Evolutionary conservation across 2,329 filamentous ascomycete genomes (phyloP), one percentile per base, ranked within the genome.

Genomic region (Talaromyces sp.): DNA sequence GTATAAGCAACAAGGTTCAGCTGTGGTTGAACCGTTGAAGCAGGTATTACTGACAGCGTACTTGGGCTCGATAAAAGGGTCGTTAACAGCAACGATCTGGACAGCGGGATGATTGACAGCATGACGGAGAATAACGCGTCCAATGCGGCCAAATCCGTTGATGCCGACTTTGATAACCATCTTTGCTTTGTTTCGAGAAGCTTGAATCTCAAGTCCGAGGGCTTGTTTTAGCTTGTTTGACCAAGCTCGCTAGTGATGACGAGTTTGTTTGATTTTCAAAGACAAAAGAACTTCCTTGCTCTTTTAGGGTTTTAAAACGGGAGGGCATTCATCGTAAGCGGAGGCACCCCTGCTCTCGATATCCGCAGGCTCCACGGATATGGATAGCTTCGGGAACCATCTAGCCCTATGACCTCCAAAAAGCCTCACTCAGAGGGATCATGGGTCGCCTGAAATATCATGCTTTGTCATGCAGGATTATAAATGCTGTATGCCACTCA

Each of bases 91-190:
- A 77, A 97, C 92, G 76, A 99, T 86, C 77, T 97, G 34, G 5
- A 36, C 13, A 36, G 13, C 34, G 11, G 11, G 34, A 36, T 11
- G 34, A 36, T 36, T 36, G 2, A 36, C 87, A 79, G 97, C 91
- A 68, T 96, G 91, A 76, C 86, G 83, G 84, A 93, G 91, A 76
- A 83, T 88, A 82, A 99, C 97, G 82, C 95, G 91, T 79, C 94
- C 94, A 84, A 99, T 99, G 84, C 94, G 93, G 86, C 95, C 95
- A 87, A 98, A 99, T 83, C 95, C 94, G 91, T 97, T 98, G 90
- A 97, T 97, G 82, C 93, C 93, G 80, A 96, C 92, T 89, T 96
- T 36, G 11, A 13, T 36, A 13, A 36, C 34, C 34, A 36, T 36
- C 11, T 36, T 36, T 36, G 34, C 34, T 36, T 36, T 36, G 34